Base-by-base conservation (phyloP, 495 filamentous ascomycete genomes). In the Penicillium alfredii region DNA sequence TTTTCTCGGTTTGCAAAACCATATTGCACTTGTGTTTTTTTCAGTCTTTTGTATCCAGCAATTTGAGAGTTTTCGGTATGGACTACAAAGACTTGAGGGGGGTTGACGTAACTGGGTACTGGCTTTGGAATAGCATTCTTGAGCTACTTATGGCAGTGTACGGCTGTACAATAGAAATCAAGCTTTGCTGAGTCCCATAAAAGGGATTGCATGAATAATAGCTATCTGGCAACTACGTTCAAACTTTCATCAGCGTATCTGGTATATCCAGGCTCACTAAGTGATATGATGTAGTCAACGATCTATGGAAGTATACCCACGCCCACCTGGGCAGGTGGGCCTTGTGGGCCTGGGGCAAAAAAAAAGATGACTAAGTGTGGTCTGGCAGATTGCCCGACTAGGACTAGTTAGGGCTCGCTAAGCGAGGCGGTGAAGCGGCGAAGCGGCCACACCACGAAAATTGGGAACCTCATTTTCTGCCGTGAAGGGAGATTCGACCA, bases 401-500 rank as follows among this genome's bases (percentile, higher is more conserved):
- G 37, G 51, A 42, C 29, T 58, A 54, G 54, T 58, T 66, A 71
- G 65, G 64, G 65, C 64, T 68, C 63, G 65, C 65, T 71, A 69
- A 69, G 64, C 66, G 63, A 71, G 54, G 53, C 57, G 60, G 57
- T 56, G 60, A 56, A 44, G 48, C 49, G 44, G 55, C 50, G 52
- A 54, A 56, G 59, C 57, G 59, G 58, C 64, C 64, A 64, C 66
- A 59, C 53, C 53, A 66, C 64, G 66, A 68, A 69, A 70, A 67
- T 40, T 57, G 44, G 44, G 29, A 44, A 45, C 47, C 51, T 54
- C 50, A 51, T 45, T 57, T 55, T 57, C 51, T 57, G 52, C 52
- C 52, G 52, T 53, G 51, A 53, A 53, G 53, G 58, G 61, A 63
- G 64, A 66, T 58, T 64, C 64, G 66, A 68, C 66, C 69, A 71